phyloP scores from a whole-genome alignment of 1,284 basidiomycete genomes.

The Sporisorium reilianum region DNA sequence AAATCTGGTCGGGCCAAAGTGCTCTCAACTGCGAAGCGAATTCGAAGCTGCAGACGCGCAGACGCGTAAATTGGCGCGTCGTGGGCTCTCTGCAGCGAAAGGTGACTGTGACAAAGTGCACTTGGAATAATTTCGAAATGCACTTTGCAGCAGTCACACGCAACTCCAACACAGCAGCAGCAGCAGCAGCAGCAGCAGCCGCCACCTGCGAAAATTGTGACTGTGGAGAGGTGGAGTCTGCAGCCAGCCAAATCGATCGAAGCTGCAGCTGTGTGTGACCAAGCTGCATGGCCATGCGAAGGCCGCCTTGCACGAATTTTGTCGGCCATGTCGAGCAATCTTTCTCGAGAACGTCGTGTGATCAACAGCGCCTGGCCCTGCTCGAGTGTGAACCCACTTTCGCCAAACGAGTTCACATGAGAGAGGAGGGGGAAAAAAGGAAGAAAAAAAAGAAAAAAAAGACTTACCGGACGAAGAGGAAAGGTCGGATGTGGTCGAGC shows the following conservation, averaged over 20 bases:
- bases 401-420: no score
- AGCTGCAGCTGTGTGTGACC: conserved; percentile 9
- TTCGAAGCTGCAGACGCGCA: conserved; percentile 3
- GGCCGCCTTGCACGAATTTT: conserved; percentile 1
- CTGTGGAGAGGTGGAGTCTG: conserved; percentile 18
- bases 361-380: background rate
- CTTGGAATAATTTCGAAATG: background rate
- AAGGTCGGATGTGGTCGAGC: conserved; percentile 36
- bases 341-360: background rate
- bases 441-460: background rate
- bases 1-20: background rate
- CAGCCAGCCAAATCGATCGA: conserved; percentile 19
- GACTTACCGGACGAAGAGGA: conserved; percentile 36
- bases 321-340: conserved; percentile 4
- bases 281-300: background rate
- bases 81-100: conserved; percentile 6
- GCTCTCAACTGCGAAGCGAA: conserved; percentile 2
- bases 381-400: no score
- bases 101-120: conserved; percentile 5
- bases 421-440: no score
- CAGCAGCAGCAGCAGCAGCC: background rate
- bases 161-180: background rate
- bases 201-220: conserved; percentile 15
- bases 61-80: conserved; percentile 56
- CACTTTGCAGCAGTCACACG: conserved; percentile 12